These are phyloP conservation scores for Spergularia bocconei DNA, from an alignment of 148 eudicot genomes.

Conservation along the genomic window DNA sequence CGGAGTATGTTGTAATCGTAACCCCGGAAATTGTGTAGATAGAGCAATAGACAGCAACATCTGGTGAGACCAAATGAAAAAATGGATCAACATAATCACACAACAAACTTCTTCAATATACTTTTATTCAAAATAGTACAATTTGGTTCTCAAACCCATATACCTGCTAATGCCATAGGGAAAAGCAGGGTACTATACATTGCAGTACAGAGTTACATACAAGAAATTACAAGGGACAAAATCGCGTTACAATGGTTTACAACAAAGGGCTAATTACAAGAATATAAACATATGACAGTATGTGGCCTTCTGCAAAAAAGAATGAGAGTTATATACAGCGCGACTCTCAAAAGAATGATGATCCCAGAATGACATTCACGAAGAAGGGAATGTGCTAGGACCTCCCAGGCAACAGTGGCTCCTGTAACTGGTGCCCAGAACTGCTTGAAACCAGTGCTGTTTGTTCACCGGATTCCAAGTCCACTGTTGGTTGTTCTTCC, in stretches of 20 bases:
- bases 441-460: slow-evolving; percentile 30
- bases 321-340: slow-evolving; percentile 12
- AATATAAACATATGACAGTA: neutral
- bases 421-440: slow-evolving; percentile 46
- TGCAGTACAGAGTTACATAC: neutral
- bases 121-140: neutral
- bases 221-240: slow-evolving; percentile 2
- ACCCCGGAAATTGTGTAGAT: no score
- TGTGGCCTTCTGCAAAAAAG: slow-evolving; percentile 16
- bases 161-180: neutral
- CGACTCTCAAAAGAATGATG: slow-evolving; percentile 20
- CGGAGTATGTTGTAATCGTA: no score
- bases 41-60: neutral
- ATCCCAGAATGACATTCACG: neutral
- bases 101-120: neutral
- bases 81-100: neutral
- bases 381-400: slow-evolving; percentile 22
- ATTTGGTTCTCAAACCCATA: neutral
- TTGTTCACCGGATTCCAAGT: slow-evolving; percentile 62
- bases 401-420: slow-evolving; percentile 62
- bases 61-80: neutral
- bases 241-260: neutral
- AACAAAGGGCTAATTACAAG: slow-evolving; percentile 8
- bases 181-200: neutral
- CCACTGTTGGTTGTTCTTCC: slow-evolving; percentile 38